Percentiles rank a stretch among this genome's conserved stretches.
Evolutionary conservation across 345 rosid genomes (phyloP).

Genomic region (Orychophragmus violaceus): DNA sequence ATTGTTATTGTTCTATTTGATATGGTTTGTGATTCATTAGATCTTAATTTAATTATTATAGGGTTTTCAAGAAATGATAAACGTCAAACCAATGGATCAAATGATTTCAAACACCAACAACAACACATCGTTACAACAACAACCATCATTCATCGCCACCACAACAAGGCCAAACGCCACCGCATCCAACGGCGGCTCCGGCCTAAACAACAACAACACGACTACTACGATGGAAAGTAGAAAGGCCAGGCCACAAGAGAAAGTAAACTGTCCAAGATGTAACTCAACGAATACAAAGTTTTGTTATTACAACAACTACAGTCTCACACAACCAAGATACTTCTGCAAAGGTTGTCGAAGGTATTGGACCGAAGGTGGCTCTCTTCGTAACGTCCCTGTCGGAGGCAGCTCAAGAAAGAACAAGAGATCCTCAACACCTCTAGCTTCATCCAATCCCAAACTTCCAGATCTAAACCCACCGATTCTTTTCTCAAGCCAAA

Average conservation of each 20-base stretch:
- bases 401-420: constrained; percentile 84
- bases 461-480: constrained; percentile 37
- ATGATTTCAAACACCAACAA: constrained; percentile 25
- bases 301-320: constrained; percentile 51
- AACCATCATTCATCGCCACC: constrained; percentile 24
- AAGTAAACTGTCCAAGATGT: constrained; percentile 83
- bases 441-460: constrained; percentile 22
- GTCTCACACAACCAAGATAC: constrained; percentile 84
- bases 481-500: constrained; percentile 26
- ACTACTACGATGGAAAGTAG: constrained; percentile 20
- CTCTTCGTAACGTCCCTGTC: constrained; percentile 74
- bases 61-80: constrained; percentile 26
- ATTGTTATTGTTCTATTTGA: not conserved
- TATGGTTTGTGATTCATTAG: not conserved
- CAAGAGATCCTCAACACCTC: constrained; percentile 37
- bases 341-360: constrained; percentile 81
- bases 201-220: constrained; percentile 10
- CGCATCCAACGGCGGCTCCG: constrained; percentile 13
- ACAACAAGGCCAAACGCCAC: constrained; percentile 24
- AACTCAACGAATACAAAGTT: constrained; percentile 58
- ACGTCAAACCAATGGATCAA: constrained; percentile 26
- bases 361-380: constrained; percentile 95
- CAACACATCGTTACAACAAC: constrained; percentile 21
- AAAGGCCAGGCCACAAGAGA: constrained; percentile 38
- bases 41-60: not conserved